A percentile compares a stretch with the other conserved stretches of the same genome.
phyloP scores from a whole-genome alignment of 2,329 filamentous ascomycete species.

The Ophiostoma sp. region DNA sequence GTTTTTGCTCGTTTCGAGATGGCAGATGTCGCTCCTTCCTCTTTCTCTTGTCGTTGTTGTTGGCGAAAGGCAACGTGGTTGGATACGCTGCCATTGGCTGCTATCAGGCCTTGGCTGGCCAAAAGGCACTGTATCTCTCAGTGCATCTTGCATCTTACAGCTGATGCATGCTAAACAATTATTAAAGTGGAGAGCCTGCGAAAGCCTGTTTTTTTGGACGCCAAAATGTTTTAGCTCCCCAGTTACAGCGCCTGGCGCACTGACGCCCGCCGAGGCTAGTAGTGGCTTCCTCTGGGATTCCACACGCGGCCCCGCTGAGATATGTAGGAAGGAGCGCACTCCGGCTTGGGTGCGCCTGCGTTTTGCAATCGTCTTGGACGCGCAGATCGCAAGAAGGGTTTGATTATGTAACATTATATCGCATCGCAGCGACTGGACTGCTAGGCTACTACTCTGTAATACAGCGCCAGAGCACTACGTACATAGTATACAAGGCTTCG shows the following conservation, averaged over 20 bases:
- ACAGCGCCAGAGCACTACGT: neutral
- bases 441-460: neutral
- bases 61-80: constrained; percentile 14
- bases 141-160: neutral
- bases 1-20: neutral
- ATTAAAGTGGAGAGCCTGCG: neutral
- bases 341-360: neutral
- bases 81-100: constrained; percentile 8
- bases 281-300: neutral
- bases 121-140: neutral
- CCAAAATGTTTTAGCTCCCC: neutral
- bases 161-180: neutral
- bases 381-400: neutral
- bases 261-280: neutral
- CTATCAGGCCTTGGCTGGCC: neutral
- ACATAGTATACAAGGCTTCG: neutral
- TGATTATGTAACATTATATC: constrained; percentile 6
- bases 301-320: neutral
- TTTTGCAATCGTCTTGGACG: neutral
- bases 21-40: neutral
- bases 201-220: neutral
- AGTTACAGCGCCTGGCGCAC: neutral
- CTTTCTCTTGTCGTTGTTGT: neutral
- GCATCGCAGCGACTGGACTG: neutral
- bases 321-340: neutral